These are phyloP conservation scores for Babesia caballi DNA, from an alignment of 169 alveolate species.

Conservation along the genomic window DNA sequence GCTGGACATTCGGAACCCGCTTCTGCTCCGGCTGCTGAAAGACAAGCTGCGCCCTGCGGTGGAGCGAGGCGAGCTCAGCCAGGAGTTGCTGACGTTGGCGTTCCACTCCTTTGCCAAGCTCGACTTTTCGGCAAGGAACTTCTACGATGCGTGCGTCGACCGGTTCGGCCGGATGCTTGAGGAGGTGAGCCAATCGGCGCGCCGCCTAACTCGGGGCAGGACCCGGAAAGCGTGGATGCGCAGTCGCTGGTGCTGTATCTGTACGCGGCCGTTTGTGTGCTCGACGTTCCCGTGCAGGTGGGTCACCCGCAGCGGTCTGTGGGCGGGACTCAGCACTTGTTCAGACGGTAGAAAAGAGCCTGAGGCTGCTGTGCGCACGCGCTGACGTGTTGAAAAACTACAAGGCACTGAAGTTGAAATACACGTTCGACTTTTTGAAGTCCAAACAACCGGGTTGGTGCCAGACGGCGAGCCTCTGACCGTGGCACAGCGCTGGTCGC, in stretches of 20 bases:
- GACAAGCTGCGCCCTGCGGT: slow-evolving; percentile 59
- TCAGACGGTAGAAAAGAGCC: slow-evolving; percentile 61
- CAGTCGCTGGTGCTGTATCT: slow-evolving; percentile 71
- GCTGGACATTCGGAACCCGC: slow-evolving; percentile 72
- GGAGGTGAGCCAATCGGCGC: neutral
- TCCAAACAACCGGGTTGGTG: slow-evolving; percentile 43
- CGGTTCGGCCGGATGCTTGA: neutral
- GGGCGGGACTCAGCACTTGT: slow-evolving; percentile 10
- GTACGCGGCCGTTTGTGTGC: slow-evolving; percentile 59
- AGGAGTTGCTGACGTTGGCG: slow-evolving; percentile 65
- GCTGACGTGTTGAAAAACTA: slow-evolving; percentile 65
- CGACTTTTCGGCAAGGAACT: slow-evolving; percentile 53
- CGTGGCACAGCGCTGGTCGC: slow-evolving; percentile 29
- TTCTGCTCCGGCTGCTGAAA: slow-evolving; percentile 60
- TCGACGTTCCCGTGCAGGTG: slow-evolving; percentile 36
- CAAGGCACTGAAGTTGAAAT: slow-evolving; percentile 68
- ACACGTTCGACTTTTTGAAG: slow-evolving; percentile 68
- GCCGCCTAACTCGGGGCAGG: neutral
- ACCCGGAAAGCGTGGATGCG: slow-evolving; percentile 58
- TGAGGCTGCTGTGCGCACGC: slow-evolving; percentile 55
- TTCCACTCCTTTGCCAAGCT: slow-evolving; percentile 78
- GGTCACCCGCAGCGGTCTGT: neutral
- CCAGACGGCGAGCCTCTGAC: neutral
- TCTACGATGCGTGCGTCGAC: slow-evolving; percentile 25
- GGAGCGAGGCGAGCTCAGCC: slow-evolving; percentile 48